A percentile compares a stretch with the other conserved stretches of the same genome.
phyloP scores from a whole-genome alignment of 495 filamentous ascomycete species.

The Copromyces sp. region DNA sequence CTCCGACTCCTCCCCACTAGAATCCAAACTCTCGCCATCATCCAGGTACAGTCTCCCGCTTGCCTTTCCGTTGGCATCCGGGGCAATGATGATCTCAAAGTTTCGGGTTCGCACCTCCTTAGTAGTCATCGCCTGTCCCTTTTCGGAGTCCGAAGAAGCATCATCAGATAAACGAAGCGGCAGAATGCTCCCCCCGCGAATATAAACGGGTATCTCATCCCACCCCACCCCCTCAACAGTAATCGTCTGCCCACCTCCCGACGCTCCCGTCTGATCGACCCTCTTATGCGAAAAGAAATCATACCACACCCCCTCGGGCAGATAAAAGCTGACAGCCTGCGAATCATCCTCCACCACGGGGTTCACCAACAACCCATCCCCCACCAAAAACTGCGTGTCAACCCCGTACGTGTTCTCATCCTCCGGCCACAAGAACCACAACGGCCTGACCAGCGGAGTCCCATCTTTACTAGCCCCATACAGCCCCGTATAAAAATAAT shows the following conservation, averaged over 20 bases:
- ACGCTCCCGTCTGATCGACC: constrained; percentile 34
- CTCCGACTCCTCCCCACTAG: constrained; percentile 25
- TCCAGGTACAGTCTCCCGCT: constrained; percentile 47
- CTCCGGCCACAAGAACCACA: constrained; percentile 61
- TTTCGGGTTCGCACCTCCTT: constrained; percentile 50
- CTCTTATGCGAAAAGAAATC: constrained; percentile 56
- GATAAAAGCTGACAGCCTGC: constrained; percentile 56
- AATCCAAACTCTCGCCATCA: constrained; percentile 43
- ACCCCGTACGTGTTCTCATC: constrained; percentile 51
- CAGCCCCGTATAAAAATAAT: constrained; percentile 74
- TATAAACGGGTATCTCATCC: constrained; percentile 64
- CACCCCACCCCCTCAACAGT: constrained; percentile 43
- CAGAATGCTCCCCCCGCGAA: constrained; percentile 58
- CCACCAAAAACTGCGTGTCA: constrained; percentile 64
- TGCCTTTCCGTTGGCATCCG: constrained; percentile 33
- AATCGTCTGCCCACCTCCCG: constrained; percentile 30
- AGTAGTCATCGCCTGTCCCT: constrained; percentile 56
- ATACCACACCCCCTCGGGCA: constrained; percentile 61
- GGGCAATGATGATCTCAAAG: constrained; percentile 64
- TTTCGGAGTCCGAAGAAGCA: constrained; percentile 17
- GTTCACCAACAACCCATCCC: constrained; percentile 54
- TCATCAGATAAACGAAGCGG: constrained; percentile 34
- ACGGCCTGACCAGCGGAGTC: constrained; percentile 53
- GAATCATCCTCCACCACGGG: constrained; percentile 57
- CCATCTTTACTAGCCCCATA: constrained; percentile 45